A percentile compares a stretch with the other conserved stretches of the same genome.
These are phyloP conservation scores for Cytospora mali DNA, from an alignment of 2,329 filamentous ascomycete genomes.

Conservation along the genomic window DNA sequence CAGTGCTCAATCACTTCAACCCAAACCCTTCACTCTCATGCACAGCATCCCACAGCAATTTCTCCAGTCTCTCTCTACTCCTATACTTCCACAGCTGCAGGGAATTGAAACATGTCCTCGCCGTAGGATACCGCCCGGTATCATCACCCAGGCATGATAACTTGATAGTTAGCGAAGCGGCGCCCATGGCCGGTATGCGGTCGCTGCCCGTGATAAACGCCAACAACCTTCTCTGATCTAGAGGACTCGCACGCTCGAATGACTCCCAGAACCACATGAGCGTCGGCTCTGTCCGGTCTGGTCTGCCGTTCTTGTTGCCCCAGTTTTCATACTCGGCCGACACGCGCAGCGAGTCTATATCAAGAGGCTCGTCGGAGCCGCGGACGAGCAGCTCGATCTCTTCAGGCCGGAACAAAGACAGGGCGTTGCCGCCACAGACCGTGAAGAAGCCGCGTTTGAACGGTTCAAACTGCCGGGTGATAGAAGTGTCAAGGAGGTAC, in stretches of 20 bases:
- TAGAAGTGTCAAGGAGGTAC: constrained; percentile 76
- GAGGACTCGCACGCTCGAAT: constrained; percentile 66
- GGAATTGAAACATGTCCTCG: constrained; percentile 89
- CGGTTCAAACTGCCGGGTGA: constrained; percentile 83
- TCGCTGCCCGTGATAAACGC: constrained; percentile 91
- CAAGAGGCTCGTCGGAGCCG: constrained; percentile 81
- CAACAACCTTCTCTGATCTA: constrained; percentile 75
- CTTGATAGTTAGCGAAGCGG: constrained; percentile 76
- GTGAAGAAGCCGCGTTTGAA: constrained; percentile 95
- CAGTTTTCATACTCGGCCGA: constrained; percentile 85
- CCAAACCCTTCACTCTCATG: constrained; percentile 90
- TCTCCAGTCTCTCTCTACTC: constrained; percentile 67
- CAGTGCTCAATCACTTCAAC: constrained; percentile 63
- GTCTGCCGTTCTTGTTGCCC: constrained; percentile 51
- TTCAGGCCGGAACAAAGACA: constrained; percentile 84
- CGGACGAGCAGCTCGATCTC: constrained; percentile 88
- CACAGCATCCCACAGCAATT: constrained; percentile 82
- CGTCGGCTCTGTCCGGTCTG: constrained; percentile 64
- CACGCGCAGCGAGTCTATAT: constrained; percentile 73
- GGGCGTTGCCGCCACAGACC: constrained; percentile 84
- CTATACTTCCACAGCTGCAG: constrained; percentile 75
- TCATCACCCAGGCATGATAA: constrained; percentile 77
- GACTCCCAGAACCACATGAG: constrained; percentile 88
- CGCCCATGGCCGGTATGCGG: constrained; percentile 84
- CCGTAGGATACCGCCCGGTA: constrained; percentile 74